These are phyloP conservation scores for Eucalyptus caleyi DNA, from an alignment of 345 rosid species.

Conservation along the genomic window DNA sequence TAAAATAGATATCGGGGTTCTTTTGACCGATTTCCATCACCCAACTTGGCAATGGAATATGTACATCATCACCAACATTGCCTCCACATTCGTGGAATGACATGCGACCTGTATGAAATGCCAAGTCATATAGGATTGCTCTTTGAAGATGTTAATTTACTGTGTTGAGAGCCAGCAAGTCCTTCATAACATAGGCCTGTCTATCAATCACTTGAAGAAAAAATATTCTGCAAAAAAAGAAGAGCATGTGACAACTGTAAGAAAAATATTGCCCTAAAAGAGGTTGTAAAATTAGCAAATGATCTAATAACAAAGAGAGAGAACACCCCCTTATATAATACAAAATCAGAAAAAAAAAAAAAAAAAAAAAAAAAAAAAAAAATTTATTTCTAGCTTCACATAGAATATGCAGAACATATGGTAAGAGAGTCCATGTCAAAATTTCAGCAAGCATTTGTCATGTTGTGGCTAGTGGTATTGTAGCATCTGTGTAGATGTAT, in stretches of 20 bases:
- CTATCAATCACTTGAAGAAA: neutral
- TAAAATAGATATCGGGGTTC: conserved; percentile 80
- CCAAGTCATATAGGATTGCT: neutral
- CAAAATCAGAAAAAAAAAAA: neutral
- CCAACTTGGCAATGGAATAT: conserved; percentile 76
- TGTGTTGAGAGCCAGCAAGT: neutral
- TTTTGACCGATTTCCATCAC: conserved; percentile 55
- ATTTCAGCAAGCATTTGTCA: neutral
- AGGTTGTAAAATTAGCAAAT: neutral
- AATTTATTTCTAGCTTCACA: neutral
- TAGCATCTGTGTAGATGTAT: too few relatives aligned
- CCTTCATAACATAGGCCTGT: neutral
- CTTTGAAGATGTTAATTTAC: neutral
- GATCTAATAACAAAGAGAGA: neutral
- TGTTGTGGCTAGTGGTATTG: too few relatives aligned
- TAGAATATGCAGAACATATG: neutral
- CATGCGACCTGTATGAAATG: conserved; percentile 53
- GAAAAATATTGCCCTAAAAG: neutral
- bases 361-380: neutral
- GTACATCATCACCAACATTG: conserved; percentile 88
- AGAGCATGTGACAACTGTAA: neutral
- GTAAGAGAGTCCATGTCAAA: neutral
- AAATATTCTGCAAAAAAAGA: neutral
- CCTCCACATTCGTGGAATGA: conserved; percentile 98
- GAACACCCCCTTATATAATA: neutral